Conservation (phyloP, 108 stramenopile species). For the Pseudonitzschia pungens region DNA sequence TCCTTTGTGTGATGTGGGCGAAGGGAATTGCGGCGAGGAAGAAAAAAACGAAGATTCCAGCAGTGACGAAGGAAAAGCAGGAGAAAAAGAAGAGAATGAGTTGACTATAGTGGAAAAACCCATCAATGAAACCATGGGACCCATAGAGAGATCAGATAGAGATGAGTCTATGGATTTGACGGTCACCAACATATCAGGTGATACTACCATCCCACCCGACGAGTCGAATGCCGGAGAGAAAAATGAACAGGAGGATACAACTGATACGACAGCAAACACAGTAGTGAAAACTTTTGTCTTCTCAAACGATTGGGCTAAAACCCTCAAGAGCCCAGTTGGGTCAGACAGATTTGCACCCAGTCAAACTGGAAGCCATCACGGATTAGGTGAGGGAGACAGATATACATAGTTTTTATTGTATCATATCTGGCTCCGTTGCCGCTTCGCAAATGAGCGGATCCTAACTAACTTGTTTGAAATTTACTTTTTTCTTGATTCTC, state of each 20-base stretch:
- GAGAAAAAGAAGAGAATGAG: background rate
- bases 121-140: no score
- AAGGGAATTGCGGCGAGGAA: slow-evolving; percentile 15
- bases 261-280: no score
- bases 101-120: background rate
- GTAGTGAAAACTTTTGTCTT: background rate
- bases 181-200: no score
- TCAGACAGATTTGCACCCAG: slow-evolving; percentile 21
- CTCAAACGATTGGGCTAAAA: slow-evolving; percentile 21
- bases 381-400: slow-evolving; percentile 24
- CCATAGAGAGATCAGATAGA: no score
- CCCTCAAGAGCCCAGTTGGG: slow-evolving; percentile 20
- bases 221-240: no score
- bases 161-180: no score
- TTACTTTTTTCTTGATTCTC: slow-evolving; percentile 3
- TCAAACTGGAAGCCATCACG: slow-evolving; percentile 26
- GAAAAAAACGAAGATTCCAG: slow-evolving; percentile 9
- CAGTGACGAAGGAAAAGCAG: background rate
- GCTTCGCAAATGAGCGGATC: background rate
- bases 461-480: background rate
- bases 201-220: no score
- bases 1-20: background rate
- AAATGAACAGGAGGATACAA: no score
- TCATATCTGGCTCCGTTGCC: background rate
- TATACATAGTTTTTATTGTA: background rate